Evolutionary conservation across 371 early-diverging fungal species (phyloP).

Genomic region (Mortierella polycephala): DNA sequence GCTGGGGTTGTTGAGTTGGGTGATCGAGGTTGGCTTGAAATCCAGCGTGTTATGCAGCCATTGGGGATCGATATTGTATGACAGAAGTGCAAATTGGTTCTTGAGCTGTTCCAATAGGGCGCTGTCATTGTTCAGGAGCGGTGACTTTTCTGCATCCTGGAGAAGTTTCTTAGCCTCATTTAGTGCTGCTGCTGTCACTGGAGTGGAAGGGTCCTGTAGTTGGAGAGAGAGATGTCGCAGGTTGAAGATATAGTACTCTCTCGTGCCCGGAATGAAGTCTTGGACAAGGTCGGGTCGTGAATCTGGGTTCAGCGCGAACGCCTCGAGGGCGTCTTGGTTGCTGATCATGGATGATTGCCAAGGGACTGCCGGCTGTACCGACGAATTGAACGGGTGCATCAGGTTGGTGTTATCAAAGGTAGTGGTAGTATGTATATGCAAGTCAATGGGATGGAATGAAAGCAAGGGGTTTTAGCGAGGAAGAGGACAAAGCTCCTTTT

Average conservation of each 20-base stretch:
- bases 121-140: background rate
- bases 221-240: slow-evolving; percentile 24
- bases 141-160: slow-evolving; percentile 4
- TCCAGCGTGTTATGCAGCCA: slow-evolving; percentile 20
- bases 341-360: background rate
- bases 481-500: too few relatives aligned
- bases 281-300: slow-evolving; percentile 22
- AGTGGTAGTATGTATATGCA: too few relatives aligned
- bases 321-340: slow-evolving; percentile 14
- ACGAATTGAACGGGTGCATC: too few relatives aligned
- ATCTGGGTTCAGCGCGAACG: slow-evolving; percentile 46
- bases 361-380: slow-evolving; percentile 65
- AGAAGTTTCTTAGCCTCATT: slow-evolving; percentile 14
- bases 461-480: too few relatives aligned
- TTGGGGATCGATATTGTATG: slow-evolving; percentile 24
- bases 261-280: slow-evolving; percentile 6
- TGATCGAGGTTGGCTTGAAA: slow-evolving; percentile 21
- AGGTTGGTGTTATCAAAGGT: too few relatives aligned
- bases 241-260: slow-evolving; percentile 17
- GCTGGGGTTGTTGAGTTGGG: slow-evolving; percentile 4
- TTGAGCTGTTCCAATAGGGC: background rate
- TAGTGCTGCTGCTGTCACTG: slow-evolving; percentile 13
- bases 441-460: too few relatives aligned
- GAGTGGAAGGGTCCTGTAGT: slow-evolving; percentile 25
- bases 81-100: slow-evolving; percentile 35